phyloP scores from a whole-genome alignment of 352 stramenopile species.

The Phytopythium cucurbitacearum region DNA sequence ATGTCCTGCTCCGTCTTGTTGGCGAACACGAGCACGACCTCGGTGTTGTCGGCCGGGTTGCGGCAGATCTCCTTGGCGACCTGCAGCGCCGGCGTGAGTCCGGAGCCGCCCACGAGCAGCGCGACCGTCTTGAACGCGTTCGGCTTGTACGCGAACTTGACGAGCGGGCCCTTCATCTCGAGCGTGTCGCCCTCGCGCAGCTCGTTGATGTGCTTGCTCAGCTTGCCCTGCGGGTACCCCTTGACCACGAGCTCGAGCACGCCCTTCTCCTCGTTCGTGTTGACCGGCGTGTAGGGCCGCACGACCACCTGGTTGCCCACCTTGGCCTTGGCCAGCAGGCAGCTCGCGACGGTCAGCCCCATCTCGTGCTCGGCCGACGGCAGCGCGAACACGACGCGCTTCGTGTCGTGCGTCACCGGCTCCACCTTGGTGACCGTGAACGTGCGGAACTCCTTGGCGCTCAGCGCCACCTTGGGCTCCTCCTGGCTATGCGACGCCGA shows the following conservation, averaged over 20 bases:
- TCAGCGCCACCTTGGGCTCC: slow-evolving; percentile 46
- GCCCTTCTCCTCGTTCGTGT: slow-evolving; percentile 68
- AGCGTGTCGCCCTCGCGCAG: slow-evolving; percentile 75
- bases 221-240: slow-evolving; percentile 72
- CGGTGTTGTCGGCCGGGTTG: slow-evolving; percentile 73
- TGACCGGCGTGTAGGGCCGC: slow-evolving; percentile 81
- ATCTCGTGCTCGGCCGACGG: slow-evolving; percentile 56
- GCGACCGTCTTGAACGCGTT: slow-evolving; percentile 80
- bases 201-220: slow-evolving; percentile 79
- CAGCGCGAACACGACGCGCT: slow-evolving; percentile 49
- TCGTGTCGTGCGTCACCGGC: slow-evolving; percentile 60
- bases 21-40: slow-evolving; percentile 76
- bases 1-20: slow-evolving; percentile 85
- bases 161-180: slow-evolving; percentile 84
- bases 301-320: slow-evolving; percentile 65
- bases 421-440: slow-evolving; percentile 66
- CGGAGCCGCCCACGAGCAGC: slow-evolving; percentile 78
- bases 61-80: slow-evolving; percentile 72
- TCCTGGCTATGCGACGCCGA: slow-evolving; percentile 20
- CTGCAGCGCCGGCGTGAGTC: slow-evolving; percentile 77
- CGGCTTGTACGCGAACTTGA: slow-evolving; percentile 83
- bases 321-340: slow-evolving; percentile 52
- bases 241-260: slow-evolving; percentile 84
- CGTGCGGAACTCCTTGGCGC: slow-evolving; percentile 48
- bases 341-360: slow-evolving; percentile 57